A percentile compares a stretch with the other conserved stretches of the same genome.
Conservation (phyloP, 2,329 filamentous ascomycete genomes). For the Fusarium ramigenum region DNA sequence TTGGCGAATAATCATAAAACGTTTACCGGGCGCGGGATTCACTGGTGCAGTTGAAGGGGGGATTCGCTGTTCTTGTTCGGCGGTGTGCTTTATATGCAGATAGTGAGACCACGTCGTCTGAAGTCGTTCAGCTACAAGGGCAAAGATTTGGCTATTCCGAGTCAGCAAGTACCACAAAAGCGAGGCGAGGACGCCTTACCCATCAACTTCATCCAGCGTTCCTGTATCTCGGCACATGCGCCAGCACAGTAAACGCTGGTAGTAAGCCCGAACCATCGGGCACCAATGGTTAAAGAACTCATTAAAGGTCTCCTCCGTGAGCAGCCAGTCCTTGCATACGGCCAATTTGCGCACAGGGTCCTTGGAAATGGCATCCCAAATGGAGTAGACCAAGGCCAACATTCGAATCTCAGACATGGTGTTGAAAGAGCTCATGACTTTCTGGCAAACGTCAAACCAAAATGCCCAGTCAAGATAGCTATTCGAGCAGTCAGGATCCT, state of each 20-base stretch:
- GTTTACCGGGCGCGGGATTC: constrained; percentile 83
- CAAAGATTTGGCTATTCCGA: constrained; percentile 70
- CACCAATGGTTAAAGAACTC: constrained; percentile 93
- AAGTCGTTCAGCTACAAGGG: constrained; percentile 72
- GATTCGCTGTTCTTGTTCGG: constrained; percentile 63
- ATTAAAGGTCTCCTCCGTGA: constrained; percentile 79
- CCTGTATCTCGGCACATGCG: constrained; percentile 81
- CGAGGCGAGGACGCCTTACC: constrained; percentile 60
- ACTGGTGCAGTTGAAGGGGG: constrained; percentile 82
- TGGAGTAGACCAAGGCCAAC: constrained; percentile 80
- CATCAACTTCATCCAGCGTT: constrained; percentile 69
- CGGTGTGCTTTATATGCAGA: constrained; percentile 75
- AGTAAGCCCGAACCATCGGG: constrained; percentile 93
- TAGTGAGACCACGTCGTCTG: constrained; percentile 82
- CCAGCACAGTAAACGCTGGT: constrained; percentile 91
- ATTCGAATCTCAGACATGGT: constrained; percentile 90
- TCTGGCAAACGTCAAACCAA: constrained; percentile 82
- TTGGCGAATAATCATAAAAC: constrained; percentile 88
- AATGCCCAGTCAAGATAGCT: constrained; percentile 79
- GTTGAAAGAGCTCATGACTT: constrained; percentile 84
- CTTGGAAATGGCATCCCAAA: constrained; percentile 78
- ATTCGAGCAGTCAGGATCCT: constrained; percentile 51
- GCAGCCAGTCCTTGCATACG: constrained; percentile 78
- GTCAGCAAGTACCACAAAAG: constrained; percentile 38
- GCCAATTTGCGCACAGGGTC: constrained; percentile 73